Percentiles rank a stretch among this genome's conserved stretches.
Evolutionary conservation across 1,284 basidiomycete species (phyloP).

Genomic region (Mycena sp.): DNA sequence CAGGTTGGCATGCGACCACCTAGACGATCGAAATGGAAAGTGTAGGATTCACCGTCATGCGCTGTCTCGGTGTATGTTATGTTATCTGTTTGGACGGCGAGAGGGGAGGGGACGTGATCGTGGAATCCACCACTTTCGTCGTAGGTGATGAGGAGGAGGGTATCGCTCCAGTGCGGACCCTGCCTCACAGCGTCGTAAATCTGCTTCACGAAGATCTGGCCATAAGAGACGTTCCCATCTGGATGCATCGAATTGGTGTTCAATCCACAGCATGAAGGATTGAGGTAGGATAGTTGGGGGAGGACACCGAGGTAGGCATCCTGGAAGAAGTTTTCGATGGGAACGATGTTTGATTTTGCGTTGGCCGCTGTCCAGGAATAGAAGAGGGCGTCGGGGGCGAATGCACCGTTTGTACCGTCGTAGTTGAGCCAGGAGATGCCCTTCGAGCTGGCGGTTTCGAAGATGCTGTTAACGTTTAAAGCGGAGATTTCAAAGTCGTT

Average conservation of each 20-base stretch:
- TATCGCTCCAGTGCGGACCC: constrained; percentile 34
- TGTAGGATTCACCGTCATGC: constrained; percentile 28
- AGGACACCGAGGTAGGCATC: constrained; percentile 33
- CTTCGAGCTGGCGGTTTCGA: constrained; percentile 32
- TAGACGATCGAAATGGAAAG: constrained; percentile 34
- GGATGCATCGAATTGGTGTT: constrained; percentile 37
- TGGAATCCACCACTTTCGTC: constrained; percentile 38
- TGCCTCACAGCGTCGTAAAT: constrained; percentile 36
- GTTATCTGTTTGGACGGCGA: constrained; percentile 25
- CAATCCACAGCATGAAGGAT: constrained; percentile 34
- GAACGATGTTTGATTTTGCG: constrained; percentile 30
- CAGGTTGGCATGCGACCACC: constrained; percentile 30
- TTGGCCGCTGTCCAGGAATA: constrained; percentile 33
- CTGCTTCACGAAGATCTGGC: constrained; percentile 35
- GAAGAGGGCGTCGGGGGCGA: constrained; percentile 32
- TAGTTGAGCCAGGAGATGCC: constrained; percentile 38
- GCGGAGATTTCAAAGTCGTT: constrained; percentile 20
- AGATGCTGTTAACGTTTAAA: constrained; percentile 30
- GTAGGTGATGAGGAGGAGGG: constrained; percentile 36
- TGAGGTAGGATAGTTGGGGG: constrained; percentile 37
- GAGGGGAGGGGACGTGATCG: constrained; percentile 37
- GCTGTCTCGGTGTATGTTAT: constrained; percentile 32
- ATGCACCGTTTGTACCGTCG: constrained; percentile 33
- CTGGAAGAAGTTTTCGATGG: constrained; percentile 37
- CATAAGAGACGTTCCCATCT: constrained; percentile 29